Percentiles rank a stretch among this genome's conserved stretches.
Evolutionary conservation across 345 rosid genomes (phyloP).

Genomic region (Excoecaria agallocha): DNA sequence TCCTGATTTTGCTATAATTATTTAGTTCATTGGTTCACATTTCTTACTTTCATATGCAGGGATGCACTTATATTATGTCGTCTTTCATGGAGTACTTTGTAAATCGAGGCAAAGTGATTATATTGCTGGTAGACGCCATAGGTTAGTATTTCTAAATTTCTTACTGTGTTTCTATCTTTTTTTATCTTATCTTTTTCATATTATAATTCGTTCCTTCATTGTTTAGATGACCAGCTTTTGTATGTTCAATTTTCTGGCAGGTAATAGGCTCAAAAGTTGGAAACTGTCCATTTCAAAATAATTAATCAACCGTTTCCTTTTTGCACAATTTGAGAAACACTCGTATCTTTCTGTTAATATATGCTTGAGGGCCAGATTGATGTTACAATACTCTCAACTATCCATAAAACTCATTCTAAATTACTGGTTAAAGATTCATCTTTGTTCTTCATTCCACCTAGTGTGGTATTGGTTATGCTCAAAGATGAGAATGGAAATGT

Average conservation of each 20-base stretch:
- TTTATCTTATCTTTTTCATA: background rate
- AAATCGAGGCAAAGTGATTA: constrained; percentile 60
- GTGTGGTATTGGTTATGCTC: background rate
- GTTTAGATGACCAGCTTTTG: background rate
- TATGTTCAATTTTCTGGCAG: background rate
- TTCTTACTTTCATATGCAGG: constrained; percentile 40
- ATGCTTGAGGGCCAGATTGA: no score
- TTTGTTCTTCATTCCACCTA: background rate
- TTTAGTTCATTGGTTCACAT: background rate
- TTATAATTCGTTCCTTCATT: background rate
- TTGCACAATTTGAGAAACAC: background rate
- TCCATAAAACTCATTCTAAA: no score
- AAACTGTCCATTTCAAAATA: background rate
- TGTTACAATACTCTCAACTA: no score
- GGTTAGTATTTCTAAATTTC: constrained; percentile 43
- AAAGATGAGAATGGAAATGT: no score
- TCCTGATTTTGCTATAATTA: background rate
- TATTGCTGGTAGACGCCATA: constrained; percentile 77
- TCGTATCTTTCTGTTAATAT: no score
- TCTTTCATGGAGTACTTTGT: constrained; percentile 53
- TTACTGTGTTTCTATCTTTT: background rate
- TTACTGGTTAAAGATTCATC: background rate
- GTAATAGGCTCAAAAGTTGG: background rate
- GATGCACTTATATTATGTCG: constrained; percentile 59
- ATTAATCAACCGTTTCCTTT: background rate